Base-by-base conservation (phyloP, 2,329 filamentous ascomycete species). In the Plenodomus tracheiphilus region DNA sequence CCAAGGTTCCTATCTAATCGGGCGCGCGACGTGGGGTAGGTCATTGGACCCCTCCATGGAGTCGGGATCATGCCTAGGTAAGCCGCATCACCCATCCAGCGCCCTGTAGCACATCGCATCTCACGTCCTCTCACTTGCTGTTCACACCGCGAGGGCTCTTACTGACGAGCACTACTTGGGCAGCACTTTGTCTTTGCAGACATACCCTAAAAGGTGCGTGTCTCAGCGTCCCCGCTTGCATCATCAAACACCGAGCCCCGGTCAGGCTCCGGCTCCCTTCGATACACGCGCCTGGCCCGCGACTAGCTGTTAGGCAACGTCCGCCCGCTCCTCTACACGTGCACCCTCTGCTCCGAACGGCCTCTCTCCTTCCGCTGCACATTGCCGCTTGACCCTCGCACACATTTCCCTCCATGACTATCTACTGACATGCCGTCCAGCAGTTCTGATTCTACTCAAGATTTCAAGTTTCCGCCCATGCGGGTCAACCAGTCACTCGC, bases 401-500 rank as follows among this genome's bases (percentile, higher is more conserved):
- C 49, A 36, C 32, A 37, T 41, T 22, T 49, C 32, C 38, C 42
- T 47, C 41, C 22, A 55, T 61, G 58, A 43, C 39, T 46, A 39
- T 36, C 15, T 49, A 51, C 67, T 71, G 51, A 70, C 59, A 72
- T 71, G 69, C 40, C 58, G 48, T 39, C 59, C 41, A 62, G 54
- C 60, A 60, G 58, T 48, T 39, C 58, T 51, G 56, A 59, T 39
- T 54, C 59, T 32, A 52, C 61, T 41, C 65, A 64, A 48, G 58
- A 67, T 42, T 58, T 71, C 39, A 56, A 59, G 51, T 71, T 65
- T 46, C 68, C 69, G 32, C 64, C 68, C 2, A 59, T 64, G 42
- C 65, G 57, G 41, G 60, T 70, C 49, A 55, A 67, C 56, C 56
- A 50, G 43, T 69, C 66, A 16, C 56, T 71, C 7, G 61, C 64